phyloP scores from a whole-genome alignment of 805 yeast species.

The Hanseniaspora guilliermondii region DNA sequence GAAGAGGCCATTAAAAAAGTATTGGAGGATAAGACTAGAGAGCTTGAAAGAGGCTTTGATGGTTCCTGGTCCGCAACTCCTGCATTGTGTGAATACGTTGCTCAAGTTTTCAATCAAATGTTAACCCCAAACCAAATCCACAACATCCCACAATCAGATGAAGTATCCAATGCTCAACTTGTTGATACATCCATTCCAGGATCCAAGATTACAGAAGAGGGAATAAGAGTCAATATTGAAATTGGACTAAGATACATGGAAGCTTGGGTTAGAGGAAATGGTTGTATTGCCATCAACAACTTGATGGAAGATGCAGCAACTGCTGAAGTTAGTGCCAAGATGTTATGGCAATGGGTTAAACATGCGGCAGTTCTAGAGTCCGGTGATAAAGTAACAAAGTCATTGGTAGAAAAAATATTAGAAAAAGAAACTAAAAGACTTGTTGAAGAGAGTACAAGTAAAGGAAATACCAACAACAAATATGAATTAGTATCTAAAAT shows the following conservation, averaged over 20 bases:
- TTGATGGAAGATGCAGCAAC: conserved; percentile 88
- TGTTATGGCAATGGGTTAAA: conserved; percentile 72
- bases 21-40: conserved; percentile 61
- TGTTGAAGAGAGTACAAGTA: conserved; percentile 19
- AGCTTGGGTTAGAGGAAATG: conserved; percentile 74
- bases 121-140: conserved; percentile 70
- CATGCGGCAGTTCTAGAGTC: conserved; percentile 48
- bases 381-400: conserved; percentile 46
- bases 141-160: conserved; percentile 33
- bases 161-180: conserved; percentile 44
- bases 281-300: conserved; percentile 76
- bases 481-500: conserved; percentile 56
- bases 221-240: conserved; percentile 58
- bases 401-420: conserved; percentile 43
- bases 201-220: conserved; percentile 54
- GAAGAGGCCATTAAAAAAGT: conserved; percentile 60
- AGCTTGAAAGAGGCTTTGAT: conserved; percentile 68
- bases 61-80: conserved; percentile 89
- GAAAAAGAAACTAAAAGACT: conserved; percentile 49
- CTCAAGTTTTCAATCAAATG: conserved; percentile 63
- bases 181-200: conserved; percentile 51
- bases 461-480: conserved; percentile 49
- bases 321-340: conserved; percentile 75
- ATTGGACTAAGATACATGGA: conserved; percentile 74
- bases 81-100: conserved; percentile 61